These are phyloP conservation scores for Tilletia indica DNA, from an alignment of 1,284 basidiomycete genomes.

Conservation along the genomic window DNA sequence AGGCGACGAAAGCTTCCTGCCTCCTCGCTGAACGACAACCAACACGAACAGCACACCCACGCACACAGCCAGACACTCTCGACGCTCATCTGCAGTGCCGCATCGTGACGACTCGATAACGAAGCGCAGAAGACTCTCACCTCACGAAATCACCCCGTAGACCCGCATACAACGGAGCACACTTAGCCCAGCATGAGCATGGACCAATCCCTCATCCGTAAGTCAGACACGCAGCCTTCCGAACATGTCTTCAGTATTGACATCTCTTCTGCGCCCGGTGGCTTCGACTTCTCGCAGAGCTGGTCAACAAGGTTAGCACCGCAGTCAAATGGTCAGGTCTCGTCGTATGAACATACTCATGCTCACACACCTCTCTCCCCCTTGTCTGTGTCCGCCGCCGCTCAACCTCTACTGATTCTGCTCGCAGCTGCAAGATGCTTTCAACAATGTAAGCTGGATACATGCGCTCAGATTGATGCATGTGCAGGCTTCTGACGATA, in stretches of 20 bases:
- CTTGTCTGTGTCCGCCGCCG: neutral
- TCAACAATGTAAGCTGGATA: slow-evolving; percentile 33
- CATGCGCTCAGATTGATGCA: neutral
- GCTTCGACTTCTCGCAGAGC: slow-evolving; percentile 9
- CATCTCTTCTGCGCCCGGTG: neutral
- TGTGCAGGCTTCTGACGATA: no score
- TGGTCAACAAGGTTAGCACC: slow-evolving; percentile 21
- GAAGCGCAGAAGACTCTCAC: neutral
- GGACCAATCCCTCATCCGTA: slow-evolving; percentile 24
- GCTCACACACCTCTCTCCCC: slow-evolving; percentile 3
- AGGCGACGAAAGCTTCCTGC: no score
- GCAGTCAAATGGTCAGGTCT: neutral
- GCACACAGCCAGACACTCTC: no score
- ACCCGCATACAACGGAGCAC: no score
- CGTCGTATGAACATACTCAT: no score
- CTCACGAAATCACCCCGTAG: neutral
- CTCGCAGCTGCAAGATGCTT: slow-evolving; percentile 41
- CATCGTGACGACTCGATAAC: neutral
- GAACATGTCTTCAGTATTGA: no score
- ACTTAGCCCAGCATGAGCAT: slow-evolving; percentile 13
- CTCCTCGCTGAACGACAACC: no score
- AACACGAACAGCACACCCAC: no score
- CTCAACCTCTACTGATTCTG: neutral
- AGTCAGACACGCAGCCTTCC: neutral
- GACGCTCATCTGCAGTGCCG: neutral